Conservation (phyloP, 164 flowering plant species). For the Paratinospora sagittata region DNA sequence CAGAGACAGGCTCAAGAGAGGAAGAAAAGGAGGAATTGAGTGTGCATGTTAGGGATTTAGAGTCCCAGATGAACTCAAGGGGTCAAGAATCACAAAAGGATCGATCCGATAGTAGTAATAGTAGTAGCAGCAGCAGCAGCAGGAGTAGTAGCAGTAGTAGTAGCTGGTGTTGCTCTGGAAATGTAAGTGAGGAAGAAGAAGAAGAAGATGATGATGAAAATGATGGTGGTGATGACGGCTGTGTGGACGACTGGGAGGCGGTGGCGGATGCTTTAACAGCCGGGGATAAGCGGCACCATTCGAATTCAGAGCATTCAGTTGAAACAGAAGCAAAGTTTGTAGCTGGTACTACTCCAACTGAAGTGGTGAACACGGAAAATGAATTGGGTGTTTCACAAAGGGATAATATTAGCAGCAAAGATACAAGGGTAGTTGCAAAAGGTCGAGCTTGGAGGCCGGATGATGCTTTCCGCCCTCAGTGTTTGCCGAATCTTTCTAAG, state of each 20-base stretch:
- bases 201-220: slow-evolving; percentile 4
- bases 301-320: slow-evolving; percentile 18
- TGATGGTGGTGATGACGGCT: slow-evolving; percentile 34
- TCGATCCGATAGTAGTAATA: too few relatives aligned
- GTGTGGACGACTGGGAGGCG: slow-evolving; percentile 52
- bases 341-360: slow-evolving; percentile 9
- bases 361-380: slow-evolving; percentile 6
- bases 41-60: too few relatives aligned
- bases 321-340: slow-evolving; percentile 8
- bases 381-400: slow-evolving; percentile 16
- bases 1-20: too few relatives aligned
- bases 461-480: slow-evolving; percentile 74
- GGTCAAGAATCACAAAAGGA: too few relatives aligned
- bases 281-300: slow-evolving; percentile 34
- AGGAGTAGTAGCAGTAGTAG: slow-evolving; percentile 31
- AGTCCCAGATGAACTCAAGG: too few relatives aligned
- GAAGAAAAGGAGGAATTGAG: too few relatives aligned
- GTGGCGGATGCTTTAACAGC: slow-evolving; percentile 68
- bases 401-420: slow-evolving; percentile 10
- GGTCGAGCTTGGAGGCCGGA: slow-evolving; percentile 81
- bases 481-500: slow-evolving; percentile 71
- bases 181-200: slow-evolving; percentile 24
- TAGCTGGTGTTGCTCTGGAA: slow-evolving; percentile 46
- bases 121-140: slow-evolving; percentile 17
- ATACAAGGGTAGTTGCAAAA: slow-evolving; percentile 16